Base-by-base conservation (phyloP, 441 rosid genomes). In the Gossypium schwendimanii region DNA sequence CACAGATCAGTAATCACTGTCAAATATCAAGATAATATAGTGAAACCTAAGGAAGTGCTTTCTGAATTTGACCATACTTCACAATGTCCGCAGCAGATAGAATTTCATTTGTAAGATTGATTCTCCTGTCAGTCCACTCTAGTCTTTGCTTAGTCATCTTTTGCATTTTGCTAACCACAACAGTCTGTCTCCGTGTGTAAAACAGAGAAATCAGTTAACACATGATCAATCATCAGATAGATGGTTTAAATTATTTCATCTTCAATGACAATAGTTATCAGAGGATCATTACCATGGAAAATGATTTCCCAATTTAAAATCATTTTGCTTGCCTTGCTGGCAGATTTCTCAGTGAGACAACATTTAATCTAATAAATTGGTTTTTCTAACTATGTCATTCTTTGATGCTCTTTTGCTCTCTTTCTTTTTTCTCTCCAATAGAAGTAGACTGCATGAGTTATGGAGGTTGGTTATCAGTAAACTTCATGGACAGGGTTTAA, bases 91-190 rank as follows among this genome's bases (percentile, higher is more conserved):
- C 92, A 76, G 99, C 90, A 73, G 93, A 88, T 84, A 96, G 77
- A 77, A 96, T 85, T 85, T 93, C 99, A 83, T 90, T 96, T 79
- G 83, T 87, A 77, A 90, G 87, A 79, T 96, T 76, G 64, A 96
- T 96, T 89, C 99, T 90, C 84, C 83, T 89, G 82, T 92, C 99
- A 33, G 99, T 96, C 82, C 94, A 82, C 59, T 87, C 96, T 77
- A 93, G 82, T 70, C 96, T 97, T 84, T 93, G 94, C 86, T 90
- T 93, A 24, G 97, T 84, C 74, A 89, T 78, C 79, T 87, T 92
- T 80, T 91, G 86, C 98, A 91, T 93, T 82, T 83, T 92, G 84
- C 89, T 88, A 54, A 93, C 80, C 62, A 96, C 73, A 11, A 89
- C 11, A 31, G 95, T 91, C 99, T 96, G 86, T 74, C 63, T 26